Evolutionary conservation across 2,329 filamentous ascomycete genomes (phyloP).

Genomic region (Ceratocystis colombiana): DNA sequence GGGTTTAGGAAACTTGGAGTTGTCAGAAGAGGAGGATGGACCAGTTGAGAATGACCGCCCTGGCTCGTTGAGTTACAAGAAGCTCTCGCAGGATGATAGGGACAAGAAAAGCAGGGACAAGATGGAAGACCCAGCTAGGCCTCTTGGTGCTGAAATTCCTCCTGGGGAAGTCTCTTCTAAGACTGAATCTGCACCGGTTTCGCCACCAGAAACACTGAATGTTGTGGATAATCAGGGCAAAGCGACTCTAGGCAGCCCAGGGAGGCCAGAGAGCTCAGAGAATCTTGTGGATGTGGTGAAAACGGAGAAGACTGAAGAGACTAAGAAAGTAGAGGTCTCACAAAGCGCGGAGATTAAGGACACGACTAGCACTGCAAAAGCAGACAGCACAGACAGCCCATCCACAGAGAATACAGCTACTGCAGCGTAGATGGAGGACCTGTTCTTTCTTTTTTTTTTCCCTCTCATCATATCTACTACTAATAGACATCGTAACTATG

Average conservation of each 20-base stretch:
- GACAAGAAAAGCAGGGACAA: not conserved
- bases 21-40: constrained; percentile 28
- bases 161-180: not conserved
- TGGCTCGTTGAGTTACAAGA: constrained; percentile 18
- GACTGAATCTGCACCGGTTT: not conserved
- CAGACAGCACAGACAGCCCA: not conserved
- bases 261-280: too few species aligned
- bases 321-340: not conserved
- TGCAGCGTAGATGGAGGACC: not conserved
- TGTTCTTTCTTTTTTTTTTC: not conserved
- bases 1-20: constrained; percentile 33
- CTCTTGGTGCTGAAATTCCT: not conserved
- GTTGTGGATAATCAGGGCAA: too few species aligned
- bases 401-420: not conserved
- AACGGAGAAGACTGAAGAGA: not conserved
- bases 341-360: not conserved
- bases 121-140: not conserved
- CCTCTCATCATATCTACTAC: not conserved
- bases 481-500: too few species aligned
- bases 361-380: not conserved
- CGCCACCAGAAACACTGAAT: not conserved
- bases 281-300: not conserved
- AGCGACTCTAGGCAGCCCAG: too few species aligned
- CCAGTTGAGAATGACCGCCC: not conserved
- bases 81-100: not conserved